These are phyloP conservation scores for Onygenales sp. DNA, from an alignment of 2,329 filamentous ascomycete species.

Conservation along the genomic window DNA sequence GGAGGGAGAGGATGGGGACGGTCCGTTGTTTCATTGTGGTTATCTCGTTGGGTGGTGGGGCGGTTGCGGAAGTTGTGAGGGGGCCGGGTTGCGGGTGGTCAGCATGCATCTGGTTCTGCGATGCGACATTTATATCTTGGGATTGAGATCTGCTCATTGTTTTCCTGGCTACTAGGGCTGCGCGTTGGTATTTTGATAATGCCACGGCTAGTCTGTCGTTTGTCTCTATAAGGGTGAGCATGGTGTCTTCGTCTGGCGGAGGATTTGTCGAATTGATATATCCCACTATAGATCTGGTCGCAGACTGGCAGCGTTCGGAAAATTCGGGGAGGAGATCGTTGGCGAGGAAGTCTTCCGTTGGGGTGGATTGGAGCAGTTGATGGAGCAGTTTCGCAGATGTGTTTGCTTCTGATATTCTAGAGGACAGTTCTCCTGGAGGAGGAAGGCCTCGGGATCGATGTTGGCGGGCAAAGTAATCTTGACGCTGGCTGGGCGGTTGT, in stretches of 20 bases:
- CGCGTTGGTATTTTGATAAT: constrained; percentile 74
- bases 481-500: constrained; percentile 6
- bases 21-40: not conserved
- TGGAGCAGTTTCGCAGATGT: constrained; percentile 87
- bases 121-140: not conserved
- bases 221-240: constrained; percentile 86
- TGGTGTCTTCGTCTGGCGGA: constrained; percentile 80
- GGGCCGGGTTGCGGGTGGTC: not conserved
- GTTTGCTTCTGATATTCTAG: constrained; percentile 77
- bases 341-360: constrained; percentile 60
- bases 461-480: constrained; percentile 12
- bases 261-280: constrained; percentile 78
- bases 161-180: constrained; percentile 53
- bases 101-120: not conserved
- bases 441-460: constrained; percentile 43
- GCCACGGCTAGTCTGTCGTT: constrained; percentile 83
- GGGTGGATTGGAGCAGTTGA: constrained; percentile 81
- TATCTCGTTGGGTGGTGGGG: not conserved
- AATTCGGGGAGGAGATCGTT: constrained; percentile 95
- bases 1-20: constrained; percentile 9
- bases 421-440: constrained; percentile 64
- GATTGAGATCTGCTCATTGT: constrained; percentile 6
- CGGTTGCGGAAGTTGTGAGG: not conserved
- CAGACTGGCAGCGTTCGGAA: constrained; percentile 70
- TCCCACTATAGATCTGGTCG: constrained; percentile 69